Conservation (phyloP, 148 eudicot genomes). For the Tetragonia tetragonoides region DNA sequence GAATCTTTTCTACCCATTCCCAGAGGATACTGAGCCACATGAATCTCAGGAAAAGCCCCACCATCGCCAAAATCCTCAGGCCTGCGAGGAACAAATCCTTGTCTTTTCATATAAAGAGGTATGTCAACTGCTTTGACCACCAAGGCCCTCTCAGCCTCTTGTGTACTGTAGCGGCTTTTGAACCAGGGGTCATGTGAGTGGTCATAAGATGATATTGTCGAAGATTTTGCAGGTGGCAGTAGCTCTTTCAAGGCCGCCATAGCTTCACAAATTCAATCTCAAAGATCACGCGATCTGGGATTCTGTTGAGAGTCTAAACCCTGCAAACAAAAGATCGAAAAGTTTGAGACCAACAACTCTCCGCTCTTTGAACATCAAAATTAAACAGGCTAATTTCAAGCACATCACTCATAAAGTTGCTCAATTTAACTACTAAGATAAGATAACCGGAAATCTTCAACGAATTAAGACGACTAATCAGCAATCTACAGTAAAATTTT, state of each 20-base stretch:
- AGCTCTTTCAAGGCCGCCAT: constrained; percentile 66
- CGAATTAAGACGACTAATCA: no score
- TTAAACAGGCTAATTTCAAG: background rate
- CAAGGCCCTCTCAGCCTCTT: constrained; percentile 48
- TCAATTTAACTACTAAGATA: no score
- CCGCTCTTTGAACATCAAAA: background rate
- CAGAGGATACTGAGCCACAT: constrained; percentile 68
- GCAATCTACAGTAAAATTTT: no score
- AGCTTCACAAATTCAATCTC: background rate
- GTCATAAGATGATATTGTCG: constrained; percentile 44
- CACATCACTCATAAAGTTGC: background rate
- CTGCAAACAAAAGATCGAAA: background rate
- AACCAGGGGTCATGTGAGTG: constrained; percentile 86
- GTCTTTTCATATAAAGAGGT: constrained; percentile 58
- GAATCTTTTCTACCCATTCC: constrained; percentile 71
- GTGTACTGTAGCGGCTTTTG: constrained; percentile 52
- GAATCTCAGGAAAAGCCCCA: constrained; percentile 87
- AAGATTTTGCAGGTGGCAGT: constrained; percentile 64
- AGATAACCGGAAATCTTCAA: no score
- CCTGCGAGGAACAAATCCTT: constrained; percentile 61
- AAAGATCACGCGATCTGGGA: background rate
- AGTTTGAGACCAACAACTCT: background rate
- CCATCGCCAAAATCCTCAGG: constrained; percentile 88
- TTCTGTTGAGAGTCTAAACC: background rate
- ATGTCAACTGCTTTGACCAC: constrained; percentile 40